A percentile compares a stretch with the other conserved stretches of the same genome.
These are phyloP conservation scores for Leccinum pellstonianum DNA, from an alignment of 768 basidiomycete species.

Conservation along the genomic window DNA sequence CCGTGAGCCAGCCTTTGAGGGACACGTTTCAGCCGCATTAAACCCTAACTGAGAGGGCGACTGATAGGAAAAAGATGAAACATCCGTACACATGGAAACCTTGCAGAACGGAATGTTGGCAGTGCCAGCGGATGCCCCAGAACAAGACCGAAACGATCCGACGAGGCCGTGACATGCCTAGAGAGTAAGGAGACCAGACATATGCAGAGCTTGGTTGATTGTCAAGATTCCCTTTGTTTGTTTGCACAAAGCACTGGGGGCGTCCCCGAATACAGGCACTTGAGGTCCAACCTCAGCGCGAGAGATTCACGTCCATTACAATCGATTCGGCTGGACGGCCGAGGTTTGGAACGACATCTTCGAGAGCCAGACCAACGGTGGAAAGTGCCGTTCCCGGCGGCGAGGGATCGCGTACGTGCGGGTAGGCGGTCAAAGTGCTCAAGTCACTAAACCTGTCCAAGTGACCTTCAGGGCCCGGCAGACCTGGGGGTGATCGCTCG, in stretches of 20 bases:
- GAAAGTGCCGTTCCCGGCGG: not conserved
- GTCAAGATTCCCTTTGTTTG: constrained; percentile 5
- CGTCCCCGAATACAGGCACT: constrained; percentile 17
- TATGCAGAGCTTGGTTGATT: constrained; percentile 2
- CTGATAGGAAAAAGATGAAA: constrained; percentile 18
- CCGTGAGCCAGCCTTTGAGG: constrained; percentile 4
- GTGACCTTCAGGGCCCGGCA: constrained; percentile 1
- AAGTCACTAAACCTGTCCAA: not conserved
- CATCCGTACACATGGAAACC: constrained; percentile 19
- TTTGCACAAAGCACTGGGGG: not conserved
- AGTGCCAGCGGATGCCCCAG: constrained; percentile 15
- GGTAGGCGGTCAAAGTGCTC: not conserved
- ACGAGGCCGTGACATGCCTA: constrained; percentile 1
- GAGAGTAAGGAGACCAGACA: constrained; percentile 4
- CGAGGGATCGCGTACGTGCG: not conserved
- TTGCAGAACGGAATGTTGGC: not conserved
- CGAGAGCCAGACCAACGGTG: not conserved
- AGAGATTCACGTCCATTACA: constrained; percentile 1
- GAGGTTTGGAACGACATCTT: not conserved
- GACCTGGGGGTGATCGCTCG: constrained; percentile 17
- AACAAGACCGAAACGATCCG: constrained; percentile 5
- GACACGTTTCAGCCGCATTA: constrained; percentile 29
- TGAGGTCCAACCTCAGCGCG: constrained; percentile 19
- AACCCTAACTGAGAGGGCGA: constrained; percentile 13
- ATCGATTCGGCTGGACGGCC: not conserved